Evolutionary conservation across 371 early-diverging fungal species (phyloP), one percentile per base, ranked within the genome.

Genomic region (Mortierella sp.): DNA sequence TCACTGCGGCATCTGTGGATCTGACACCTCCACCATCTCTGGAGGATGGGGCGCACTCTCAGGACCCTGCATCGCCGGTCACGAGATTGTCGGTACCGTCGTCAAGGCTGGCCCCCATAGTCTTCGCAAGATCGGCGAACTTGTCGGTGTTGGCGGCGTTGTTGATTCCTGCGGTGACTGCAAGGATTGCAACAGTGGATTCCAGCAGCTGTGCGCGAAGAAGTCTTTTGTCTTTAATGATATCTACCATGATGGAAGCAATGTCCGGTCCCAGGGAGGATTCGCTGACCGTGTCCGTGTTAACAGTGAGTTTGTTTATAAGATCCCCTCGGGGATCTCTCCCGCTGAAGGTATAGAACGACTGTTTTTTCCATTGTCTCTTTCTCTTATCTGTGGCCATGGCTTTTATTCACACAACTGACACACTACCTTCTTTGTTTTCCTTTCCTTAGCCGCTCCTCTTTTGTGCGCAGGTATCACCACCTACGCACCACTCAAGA

Each of bases 111-210:
- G 95, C 49, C 84, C 80, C 2, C 81, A 84, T 55, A 94, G 93
- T 12, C 87, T 87, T 6, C 68, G 91, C 68, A 84, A 91, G 70
- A 89, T 96, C 35, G 97, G 96, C 60, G 95, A 95, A 74, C 80
- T 91, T 16, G 97, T 96, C 71, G 97, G 97, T 38, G 93, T 94
- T 4, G 93, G 95, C 48, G 93, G 92, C 54, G 91, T 94, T 76
- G 88, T 88, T 38, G 88, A 88, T 32, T 83, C 91, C 4, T 92
- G 93, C 71, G 75, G 77, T 55, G 72, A 88, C 1, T 92, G 92
- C 75, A 86, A 88, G 8, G 87, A 90, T 74, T 93, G 93, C 82
- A 91, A 89, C 49, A 35, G 10, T 21, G 92, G 91, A 44, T 81
- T 80, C 41, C 90, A 93, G 72, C 90, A 91, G 71, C 75, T 89